Percentiles rank a stretch among this genome's conserved stretches.
Conservation (phyloP, 169 alveolate species). For the Plasmodium gallinaceum region DNA sequence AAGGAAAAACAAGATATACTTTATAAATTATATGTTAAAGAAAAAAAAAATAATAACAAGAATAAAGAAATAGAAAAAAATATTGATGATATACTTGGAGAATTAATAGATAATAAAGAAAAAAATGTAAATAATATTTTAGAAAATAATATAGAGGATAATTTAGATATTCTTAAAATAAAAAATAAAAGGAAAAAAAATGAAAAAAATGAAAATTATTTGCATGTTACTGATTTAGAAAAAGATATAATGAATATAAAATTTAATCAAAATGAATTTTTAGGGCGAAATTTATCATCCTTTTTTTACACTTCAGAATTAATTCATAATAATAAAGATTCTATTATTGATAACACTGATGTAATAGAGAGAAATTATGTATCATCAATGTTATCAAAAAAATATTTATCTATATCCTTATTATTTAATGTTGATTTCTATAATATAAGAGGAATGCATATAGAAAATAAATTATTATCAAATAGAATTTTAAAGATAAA, state of each 20-base stretch:
- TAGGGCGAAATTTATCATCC: constrained; percentile 23
- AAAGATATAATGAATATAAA: constrained; percentile 64
- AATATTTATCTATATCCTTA: constrained; percentile 40
- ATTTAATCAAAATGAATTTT: constrained; percentile 31
- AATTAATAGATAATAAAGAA: not conserved
- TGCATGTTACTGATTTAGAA: constrained; percentile 65
- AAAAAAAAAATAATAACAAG: not conserved
- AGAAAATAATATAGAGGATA: not conserved
- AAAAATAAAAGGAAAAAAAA: constrained; percentile 63
- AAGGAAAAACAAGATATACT: constrained; percentile 6
- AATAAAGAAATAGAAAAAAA: not conserved
- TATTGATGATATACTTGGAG: not conserved
- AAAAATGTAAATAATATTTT: not conserved
- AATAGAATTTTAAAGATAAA: constrained; percentile 35
- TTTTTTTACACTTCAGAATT: constrained; percentile 34
- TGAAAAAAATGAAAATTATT: constrained; percentile 59
- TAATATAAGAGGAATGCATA: constrained; percentile 62
- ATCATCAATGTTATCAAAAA: constrained; percentile 9
- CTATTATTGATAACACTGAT: not conserved
- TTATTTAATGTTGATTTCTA: constrained; percentile 52
- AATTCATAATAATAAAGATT: constrained; percentile 18
- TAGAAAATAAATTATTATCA: constrained; percentile 56
- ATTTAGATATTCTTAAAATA: constrained; percentile 20
- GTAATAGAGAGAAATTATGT: constrained; percentile 11
- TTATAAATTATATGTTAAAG: not conserved